Evolutionary conservation across 2,329 filamentous ascomycete genomes (phyloP).

Genomic region (Cladorrhinum sp.): DNA sequence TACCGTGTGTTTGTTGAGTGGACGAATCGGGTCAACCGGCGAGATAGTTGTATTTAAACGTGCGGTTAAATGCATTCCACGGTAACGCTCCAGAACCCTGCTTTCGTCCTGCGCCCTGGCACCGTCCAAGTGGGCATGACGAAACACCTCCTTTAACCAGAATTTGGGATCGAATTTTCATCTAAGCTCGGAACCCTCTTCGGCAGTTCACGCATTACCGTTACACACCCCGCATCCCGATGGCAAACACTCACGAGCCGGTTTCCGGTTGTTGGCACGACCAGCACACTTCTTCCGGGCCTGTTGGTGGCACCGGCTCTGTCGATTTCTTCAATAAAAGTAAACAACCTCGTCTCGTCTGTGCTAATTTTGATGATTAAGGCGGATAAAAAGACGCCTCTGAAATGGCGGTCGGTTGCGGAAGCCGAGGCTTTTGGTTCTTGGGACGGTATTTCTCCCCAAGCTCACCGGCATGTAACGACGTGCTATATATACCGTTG

Average conservation of each 20-base stretch:
- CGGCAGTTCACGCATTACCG: constrained; percentile 1
- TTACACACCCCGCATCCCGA: neutral
- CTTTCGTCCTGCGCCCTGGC: neutral
- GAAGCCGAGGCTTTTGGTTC: neutral
- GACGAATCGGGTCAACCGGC: constrained; percentile 22
- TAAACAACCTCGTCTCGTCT: neutral
- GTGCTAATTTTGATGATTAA: neutral
- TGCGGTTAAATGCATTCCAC: constrained; percentile 17
- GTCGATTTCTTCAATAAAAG: neutral
- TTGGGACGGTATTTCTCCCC: neutral
- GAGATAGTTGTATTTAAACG: constrained; percentile 11
- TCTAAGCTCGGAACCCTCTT: constrained; percentile 4
- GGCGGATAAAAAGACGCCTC: neutral
- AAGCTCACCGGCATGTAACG: neutral
- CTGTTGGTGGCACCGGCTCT: neutral
- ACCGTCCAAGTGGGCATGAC: neutral
- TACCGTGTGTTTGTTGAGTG: neutral
- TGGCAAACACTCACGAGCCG: neutral
- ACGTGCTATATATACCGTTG: neutral
- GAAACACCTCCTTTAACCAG: constrained; percentile 9
- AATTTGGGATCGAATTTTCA: neutral
- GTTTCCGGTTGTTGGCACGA: neutral
- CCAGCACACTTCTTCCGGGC: neutral
- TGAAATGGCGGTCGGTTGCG: neutral
- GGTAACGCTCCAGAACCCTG: constrained; percentile 2